Evolutionary conservation across 257 asterid species (phyloP).

Genomic region (Solanum sitiens): DNA sequence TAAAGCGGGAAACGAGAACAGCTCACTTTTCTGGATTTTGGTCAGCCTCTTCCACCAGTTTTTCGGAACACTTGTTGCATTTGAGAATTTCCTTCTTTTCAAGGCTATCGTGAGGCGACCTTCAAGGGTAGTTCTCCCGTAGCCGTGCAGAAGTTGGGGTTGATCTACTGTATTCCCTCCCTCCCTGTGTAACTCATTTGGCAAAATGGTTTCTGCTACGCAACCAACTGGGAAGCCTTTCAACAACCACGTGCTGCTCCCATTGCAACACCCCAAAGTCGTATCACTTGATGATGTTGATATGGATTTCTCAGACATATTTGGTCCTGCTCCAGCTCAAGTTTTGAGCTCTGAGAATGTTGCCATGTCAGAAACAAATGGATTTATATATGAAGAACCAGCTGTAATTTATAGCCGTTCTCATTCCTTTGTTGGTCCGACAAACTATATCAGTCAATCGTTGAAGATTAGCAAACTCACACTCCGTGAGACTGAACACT

Average conservation of each 20-base stretch:
- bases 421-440: constrained; percentile 64
- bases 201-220: constrained; percentile 53
- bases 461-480: constrained; percentile 30
- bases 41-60: constrained; percentile 39
- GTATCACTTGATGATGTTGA: constrained; percentile 29
- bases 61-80: constrained; percentile 28
- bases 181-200: neutral
- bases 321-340: constrained; percentile 46
- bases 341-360: constrained; percentile 21
- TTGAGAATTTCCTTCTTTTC: constrained; percentile 34
- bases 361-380: constrained; percentile 19
- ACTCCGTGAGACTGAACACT: constrained; percentile 28
- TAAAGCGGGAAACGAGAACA: constrained; percentile 47
- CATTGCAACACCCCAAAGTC: constrained; percentile 24
- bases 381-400: constrained; percentile 35
- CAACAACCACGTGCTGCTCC: constrained; percentile 17
- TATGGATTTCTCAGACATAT: constrained; percentile 57
- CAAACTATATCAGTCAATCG: constrained; percentile 25
- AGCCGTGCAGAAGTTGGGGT: neutral
- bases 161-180: neutral
- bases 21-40: constrained; percentile 26
- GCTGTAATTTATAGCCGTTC: constrained; percentile 42
- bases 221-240: constrained; percentile 15
- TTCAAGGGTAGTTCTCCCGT: constrained; percentile 4
- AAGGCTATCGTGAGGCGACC: constrained; percentile 35